Base-by-base conservation (phyloP, 2,329 filamentous ascomycete species). In the Thielaviopsis populi region DNA sequence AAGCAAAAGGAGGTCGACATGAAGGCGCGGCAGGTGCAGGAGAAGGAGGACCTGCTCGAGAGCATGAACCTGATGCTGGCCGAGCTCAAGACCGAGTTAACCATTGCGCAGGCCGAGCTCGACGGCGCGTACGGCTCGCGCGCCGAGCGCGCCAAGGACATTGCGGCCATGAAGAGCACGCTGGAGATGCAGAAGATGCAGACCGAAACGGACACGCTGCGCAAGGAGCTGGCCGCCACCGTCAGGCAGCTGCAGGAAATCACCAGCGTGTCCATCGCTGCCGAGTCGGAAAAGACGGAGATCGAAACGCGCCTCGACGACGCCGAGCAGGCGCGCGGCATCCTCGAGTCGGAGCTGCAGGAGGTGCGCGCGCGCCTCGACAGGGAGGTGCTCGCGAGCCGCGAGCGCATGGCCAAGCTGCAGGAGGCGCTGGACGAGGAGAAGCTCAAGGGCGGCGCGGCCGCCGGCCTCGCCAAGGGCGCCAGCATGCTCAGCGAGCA, bases 31-130 rank as follows among this genome's bases (percentile, higher is more conserved):
- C 70, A 75, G 63, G 70, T 76, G 67, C 76, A 76, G 69, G 74
- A 75, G 66, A 79, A 78, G 72, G 78, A 81, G 63, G 74, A 76
- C 58, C 78, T 81, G 66, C 69, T 81, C 42, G 79, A 81, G 61
- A 72, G 74, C 63, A 73, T 80, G 62, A 80, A 79, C 71, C 74
- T 77, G 69, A 76, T 77, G 69, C 71, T 83, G 63, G 78, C 80
- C 41, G 80, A 83, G 72, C 76, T 82, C 70, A 84, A 84, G 76
- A 83, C 81, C 62, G 82, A 84, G 69, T 75, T 83, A 66, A 83
- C 81, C 56, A 78, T 84, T 69, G 79, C 80, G 61, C 79, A 81
- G 69, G 82, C 82, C 19, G 82, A 85, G 71, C 77, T 85, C 37
- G 82, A 85, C 67, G 80, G 80, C 64, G 82, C 82, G 30, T 83